These are phyloP conservation scores for Sugiyamaella lignohabitans DNA, from an alignment of 805 yeast genomes.

Conservation along the genomic window DNA sequence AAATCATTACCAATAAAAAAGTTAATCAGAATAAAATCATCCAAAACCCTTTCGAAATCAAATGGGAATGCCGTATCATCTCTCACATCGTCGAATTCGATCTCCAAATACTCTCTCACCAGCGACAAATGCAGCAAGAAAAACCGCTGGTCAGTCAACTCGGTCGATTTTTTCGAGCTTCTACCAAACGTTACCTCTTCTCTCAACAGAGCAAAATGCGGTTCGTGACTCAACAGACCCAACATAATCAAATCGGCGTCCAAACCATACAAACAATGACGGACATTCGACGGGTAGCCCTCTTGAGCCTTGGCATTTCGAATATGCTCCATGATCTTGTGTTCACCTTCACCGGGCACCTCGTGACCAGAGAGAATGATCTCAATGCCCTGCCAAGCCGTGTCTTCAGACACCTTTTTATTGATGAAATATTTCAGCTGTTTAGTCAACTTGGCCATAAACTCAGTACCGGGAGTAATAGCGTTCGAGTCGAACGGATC, in stretches of 20 bases:
- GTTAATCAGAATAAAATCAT: conserved; percentile 86
- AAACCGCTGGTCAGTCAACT: conserved; percentile 73
- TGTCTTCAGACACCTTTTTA: conserved; percentile 78
- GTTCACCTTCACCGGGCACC: conserved; percentile 99
- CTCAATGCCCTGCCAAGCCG: conserved; percentile 75
- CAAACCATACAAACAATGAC: conserved; percentile 92
- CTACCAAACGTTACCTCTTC: conserved; percentile 92
- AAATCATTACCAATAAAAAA: conserved; percentile 97
- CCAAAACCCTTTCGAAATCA: conserved; percentile 81
- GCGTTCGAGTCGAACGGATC: conserved; percentile 87
- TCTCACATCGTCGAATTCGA: conserved; percentile 72
- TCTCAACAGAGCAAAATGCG: conserved; percentile 89
- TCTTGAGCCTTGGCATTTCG: conserved; percentile 70
- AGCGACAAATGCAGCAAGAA: conserved; percentile 77
- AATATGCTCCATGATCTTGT: conserved; percentile 90
- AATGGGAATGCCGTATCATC: conserved; percentile 57
- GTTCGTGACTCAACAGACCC: conserved; percentile 86
- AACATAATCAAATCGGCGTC: conserved; percentile 95
- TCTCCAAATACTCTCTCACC: conserved; percentile 81
- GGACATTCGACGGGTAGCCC: conserved; percentile 66
- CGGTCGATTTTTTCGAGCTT: conserved; percentile 29
- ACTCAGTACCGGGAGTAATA: conserved; percentile 95
- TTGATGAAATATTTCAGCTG: conserved; percentile 83
- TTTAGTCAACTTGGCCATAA: conserved; percentile 81
- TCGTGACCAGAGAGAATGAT: conserved; percentile 86